phyloP scores from a whole-genome alignment of 306 rosid genomes.

The Malus asiatica region DNA sequence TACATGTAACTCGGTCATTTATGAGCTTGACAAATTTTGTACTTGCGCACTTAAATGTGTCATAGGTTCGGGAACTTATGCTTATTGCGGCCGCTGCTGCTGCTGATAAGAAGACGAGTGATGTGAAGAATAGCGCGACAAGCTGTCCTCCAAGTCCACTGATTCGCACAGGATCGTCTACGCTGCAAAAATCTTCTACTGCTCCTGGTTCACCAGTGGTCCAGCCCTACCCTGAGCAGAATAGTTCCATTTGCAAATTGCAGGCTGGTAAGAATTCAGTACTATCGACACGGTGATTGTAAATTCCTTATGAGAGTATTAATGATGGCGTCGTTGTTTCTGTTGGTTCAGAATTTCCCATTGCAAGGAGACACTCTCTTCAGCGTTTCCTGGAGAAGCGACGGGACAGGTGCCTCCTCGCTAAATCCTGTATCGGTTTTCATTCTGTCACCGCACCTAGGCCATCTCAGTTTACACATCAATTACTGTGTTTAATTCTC shows the following conservation, averaged over 20 bases:
- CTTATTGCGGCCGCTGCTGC: slow-evolving; percentile 35
- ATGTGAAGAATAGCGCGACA: slow-evolving; percentile 31
- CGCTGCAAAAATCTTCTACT: slow-evolving; percentile 34
- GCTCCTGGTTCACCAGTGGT: slow-evolving; percentile 36
- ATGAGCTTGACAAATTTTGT: neutral
- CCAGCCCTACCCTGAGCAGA: slow-evolving; percentile 40
- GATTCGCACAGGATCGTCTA: slow-evolving; percentile 23
- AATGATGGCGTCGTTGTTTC: neutral
- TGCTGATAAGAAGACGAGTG: slow-evolving; percentile 26
- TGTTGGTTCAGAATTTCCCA: slow-evolving; percentile 55
- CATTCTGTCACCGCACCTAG: neutral
- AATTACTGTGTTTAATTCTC: neutral
- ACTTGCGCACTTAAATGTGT: neutral
- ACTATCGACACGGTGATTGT: neutral
- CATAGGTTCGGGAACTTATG: slow-evolving; percentile 52
- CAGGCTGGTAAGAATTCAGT: slow-evolving; percentile 36
- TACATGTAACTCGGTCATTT: neutral
- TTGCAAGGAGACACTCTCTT: slow-evolving; percentile 71
- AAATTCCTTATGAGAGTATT: neutral
- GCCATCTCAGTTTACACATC: neutral
- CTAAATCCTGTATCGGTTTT: neutral
- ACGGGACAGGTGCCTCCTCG: slow-evolving; percentile 31
- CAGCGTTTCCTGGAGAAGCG: slow-evolving; percentile 77
- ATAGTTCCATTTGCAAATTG: slow-evolving; percentile 52
- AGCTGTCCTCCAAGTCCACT: slow-evolving; percentile 37